These are phyloP conservation scores for Albatrellus ellisii DNA, from an alignment of 768 basidiomycete species.

Conservation along the genomic window DNA sequence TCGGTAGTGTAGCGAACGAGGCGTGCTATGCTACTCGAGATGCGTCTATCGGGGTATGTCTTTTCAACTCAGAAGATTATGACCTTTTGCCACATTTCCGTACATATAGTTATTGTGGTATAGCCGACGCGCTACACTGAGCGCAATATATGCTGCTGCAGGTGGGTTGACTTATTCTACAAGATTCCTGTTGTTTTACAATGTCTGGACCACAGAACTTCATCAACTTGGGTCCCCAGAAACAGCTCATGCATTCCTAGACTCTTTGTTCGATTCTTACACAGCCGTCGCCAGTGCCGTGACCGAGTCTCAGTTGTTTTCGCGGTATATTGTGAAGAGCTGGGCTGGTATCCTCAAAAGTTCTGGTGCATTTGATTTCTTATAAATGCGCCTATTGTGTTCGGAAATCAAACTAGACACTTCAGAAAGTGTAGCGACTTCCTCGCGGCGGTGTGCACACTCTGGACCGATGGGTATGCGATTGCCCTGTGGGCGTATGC, in stretches of 20 bases:
- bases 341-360: constrained; percentile 66
- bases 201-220: constrained; percentile 34
- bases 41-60: constrained; percentile 40
- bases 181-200: neutral
- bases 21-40: constrained; percentile 52
- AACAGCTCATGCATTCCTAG: constrained; percentile 55
- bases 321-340: constrained; percentile 49
- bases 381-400: too few relatives aligned
- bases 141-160: constrained; percentile 59
- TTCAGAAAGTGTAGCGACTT: too few relatives aligned
- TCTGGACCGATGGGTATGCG: neutral
- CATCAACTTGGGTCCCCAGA: constrained; percentile 71
- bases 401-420: too few relatives aligned
- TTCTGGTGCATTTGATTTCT: constrained; percentile 45
- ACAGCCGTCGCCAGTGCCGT: constrained; percentile 31
- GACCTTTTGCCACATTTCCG: neutral
- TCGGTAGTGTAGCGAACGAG: constrained; percentile 48
- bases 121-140: constrained; percentile 47
- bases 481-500: too few relatives aligned
- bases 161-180: constrained; percentile 24
- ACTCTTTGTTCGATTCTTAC: constrained; percentile 42
- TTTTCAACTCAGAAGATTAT: neutral
- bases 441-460: neutral
- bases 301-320: constrained; percentile 40
- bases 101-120: constrained; percentile 56